A percentile compares a stretch with the other conserved stretches of the same genome.
Conservation (phyloP, 2,329 filamentous ascomycete genomes). For the Xylaria sp. region DNA sequence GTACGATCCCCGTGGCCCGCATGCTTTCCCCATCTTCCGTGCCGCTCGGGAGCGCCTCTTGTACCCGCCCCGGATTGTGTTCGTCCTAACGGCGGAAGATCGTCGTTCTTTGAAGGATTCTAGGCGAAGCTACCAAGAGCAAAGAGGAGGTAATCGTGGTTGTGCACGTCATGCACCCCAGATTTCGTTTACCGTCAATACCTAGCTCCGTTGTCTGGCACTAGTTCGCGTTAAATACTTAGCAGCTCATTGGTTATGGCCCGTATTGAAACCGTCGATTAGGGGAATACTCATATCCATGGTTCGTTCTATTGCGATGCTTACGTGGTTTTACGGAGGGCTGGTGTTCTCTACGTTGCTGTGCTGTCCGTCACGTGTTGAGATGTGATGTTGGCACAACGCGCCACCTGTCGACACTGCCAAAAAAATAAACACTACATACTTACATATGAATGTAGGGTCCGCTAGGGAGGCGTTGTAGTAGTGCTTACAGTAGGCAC, state of each 20-base stretch:
- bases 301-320: too few species aligned
- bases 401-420: not conserved
- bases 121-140: not conserved
- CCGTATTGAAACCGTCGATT: not conserved
- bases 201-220: not conserved
- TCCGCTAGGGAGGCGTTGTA: not conserved
- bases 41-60: too few species aligned
- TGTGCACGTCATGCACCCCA: not conserved
- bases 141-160: not conserved
- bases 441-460: too few species aligned
- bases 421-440: slow-evolving; percentile 10
- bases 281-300: not conserved
- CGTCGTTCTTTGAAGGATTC: not conserved
- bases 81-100: not conserved
- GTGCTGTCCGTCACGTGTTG: slow-evolving; percentile 18
- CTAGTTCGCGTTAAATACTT: not conserved
- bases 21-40: too few species aligned
- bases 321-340: not conserved
- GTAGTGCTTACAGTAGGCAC: not conserved
- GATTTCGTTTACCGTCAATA: not conserved
- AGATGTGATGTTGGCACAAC: slow-evolving; percentile 5
- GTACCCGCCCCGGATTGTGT: not conserved
- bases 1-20: too few species aligned
- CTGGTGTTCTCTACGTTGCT: slow-evolving; percentile 10
- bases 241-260: not conserved